These are phyloP conservation scores for Heracleum sosnowskyi DNA, from an alignment of 129 eudicot genomes.

Conservation along the genomic window DNA sequence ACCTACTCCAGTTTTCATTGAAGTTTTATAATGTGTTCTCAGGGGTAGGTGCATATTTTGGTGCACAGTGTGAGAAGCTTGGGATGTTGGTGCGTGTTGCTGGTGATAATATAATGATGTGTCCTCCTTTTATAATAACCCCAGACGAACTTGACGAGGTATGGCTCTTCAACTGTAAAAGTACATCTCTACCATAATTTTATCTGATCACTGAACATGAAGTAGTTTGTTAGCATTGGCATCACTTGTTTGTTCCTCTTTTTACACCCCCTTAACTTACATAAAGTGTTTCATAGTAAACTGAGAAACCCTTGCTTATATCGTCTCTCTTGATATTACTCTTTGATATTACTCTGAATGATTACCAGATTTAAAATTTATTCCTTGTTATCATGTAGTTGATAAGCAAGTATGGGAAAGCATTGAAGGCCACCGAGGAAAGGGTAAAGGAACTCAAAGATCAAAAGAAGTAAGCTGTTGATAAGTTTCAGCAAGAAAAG, in stretches of 20 bases:
- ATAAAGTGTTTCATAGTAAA: background rate
- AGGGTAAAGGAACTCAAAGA: slow-evolving; percentile 70
- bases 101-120: slow-evolving; percentile 91
- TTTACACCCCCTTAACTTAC: background rate
- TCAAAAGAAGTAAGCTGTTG: slow-evolving; percentile 30
- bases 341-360: slow-evolving; percentile 3
- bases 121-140: slow-evolving; percentile 75
- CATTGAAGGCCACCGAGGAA: slow-evolving; percentile 68
- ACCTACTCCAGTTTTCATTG: background rate
- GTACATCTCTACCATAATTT: background rate
- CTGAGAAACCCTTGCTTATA: background rate
- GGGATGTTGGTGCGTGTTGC: slow-evolving; percentile 96
- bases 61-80: slow-evolving; percentile 76
- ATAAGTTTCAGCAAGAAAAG: background rate
- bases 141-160: slow-evolving; percentile 78
- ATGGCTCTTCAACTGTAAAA: background rate
- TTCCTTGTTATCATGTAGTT: slow-evolving; percentile 19
- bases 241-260: background rate
- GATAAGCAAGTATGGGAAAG: slow-evolving; percentile 55
- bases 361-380: background rate
- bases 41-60: slow-evolving; percentile 89
- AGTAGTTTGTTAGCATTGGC: background rate
- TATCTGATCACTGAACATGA: background rate
- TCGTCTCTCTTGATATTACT: background rate
- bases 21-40: slow-evolving; percentile 10